Percentiles rank a stretch among this genome's conserved stretches.
Evolutionary conservation across 441 rosid genomes (phyloP).

Genomic region (Populus tomentosa): DNA sequence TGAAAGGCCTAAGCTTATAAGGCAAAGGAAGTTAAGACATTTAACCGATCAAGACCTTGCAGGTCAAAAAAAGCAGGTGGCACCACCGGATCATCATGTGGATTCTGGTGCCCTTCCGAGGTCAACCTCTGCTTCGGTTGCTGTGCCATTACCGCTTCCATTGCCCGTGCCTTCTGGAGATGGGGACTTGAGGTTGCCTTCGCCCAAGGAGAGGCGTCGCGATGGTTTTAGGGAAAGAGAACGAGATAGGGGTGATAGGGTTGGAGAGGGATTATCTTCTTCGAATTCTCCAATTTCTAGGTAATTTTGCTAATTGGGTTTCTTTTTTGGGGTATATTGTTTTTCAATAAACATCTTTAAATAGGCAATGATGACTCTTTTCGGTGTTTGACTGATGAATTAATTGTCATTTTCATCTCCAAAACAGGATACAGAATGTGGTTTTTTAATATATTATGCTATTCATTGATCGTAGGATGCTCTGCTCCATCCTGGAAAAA

Average conservation of each 20-base stretch:
- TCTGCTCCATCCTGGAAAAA: neutral
- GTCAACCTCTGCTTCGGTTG: conserved; percentile 5
- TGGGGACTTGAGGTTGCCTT: conserved; percentile 25
- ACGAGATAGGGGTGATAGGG: conserved; percentile 28
- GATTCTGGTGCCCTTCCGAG: neutral
- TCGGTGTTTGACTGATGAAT: neutral
- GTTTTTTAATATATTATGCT: neutral
- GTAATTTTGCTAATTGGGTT: conserved; percentile 17
- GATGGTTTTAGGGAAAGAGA: conserved; percentile 19
- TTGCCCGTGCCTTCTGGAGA: conserved; percentile 29
- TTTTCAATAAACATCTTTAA: neutral
- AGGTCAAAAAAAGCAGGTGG: neutral
- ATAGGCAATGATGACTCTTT: neutral
- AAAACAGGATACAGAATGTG: neutral
- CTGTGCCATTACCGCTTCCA: conserved; percentile 53
- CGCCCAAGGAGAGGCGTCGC: conserved; percentile 27
- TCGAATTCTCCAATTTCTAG: conserved; percentile 39
- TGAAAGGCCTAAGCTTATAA: neutral
- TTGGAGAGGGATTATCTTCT: conserved; percentile 29
- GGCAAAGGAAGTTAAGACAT: conserved; percentile 4
- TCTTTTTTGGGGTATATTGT: neutral
- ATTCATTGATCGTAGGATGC: neutral
- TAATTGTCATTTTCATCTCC: neutral
- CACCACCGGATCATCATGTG: neutral
- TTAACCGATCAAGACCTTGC: neutral